Percentiles rank a stretch among this genome's conserved stretches.
phyloP scores from a whole-genome alignment of 1,284 basidiomycete genomes.

The Microbotryomycetes sp. region DNA sequence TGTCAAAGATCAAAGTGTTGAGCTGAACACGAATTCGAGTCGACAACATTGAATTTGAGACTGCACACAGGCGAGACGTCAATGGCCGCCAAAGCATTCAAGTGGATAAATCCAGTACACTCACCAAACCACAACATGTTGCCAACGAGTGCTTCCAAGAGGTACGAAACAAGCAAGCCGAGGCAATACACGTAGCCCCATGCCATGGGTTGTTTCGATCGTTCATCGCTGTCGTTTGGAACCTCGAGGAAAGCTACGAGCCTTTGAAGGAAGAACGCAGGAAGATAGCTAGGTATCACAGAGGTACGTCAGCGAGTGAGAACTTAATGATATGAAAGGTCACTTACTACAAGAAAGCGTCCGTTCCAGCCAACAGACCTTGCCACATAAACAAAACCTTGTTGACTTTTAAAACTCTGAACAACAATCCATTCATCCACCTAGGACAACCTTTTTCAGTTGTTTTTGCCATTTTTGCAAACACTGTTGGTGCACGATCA shows the following conservation, averaged over 20 bases:
- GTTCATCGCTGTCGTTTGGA: background rate
- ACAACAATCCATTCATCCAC: slow-evolving; percentile 37
- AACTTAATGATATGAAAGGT: background rate
- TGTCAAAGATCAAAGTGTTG: slow-evolving; percentile 77
- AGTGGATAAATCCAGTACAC: background rate
- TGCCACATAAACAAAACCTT: slow-evolving; percentile 41
- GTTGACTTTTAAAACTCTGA: slow-evolving; percentile 44
- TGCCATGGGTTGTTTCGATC: slow-evolving; percentile 17
- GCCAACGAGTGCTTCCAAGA: slow-evolving; percentile 49
- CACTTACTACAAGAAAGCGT: slow-evolving; percentile 48
- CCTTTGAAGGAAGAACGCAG: slow-evolving; percentile 65
- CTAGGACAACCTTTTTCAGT: slow-evolving; percentile 21
- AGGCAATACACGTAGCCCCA: slow-evolving; percentile 48
- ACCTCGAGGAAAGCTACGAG: slow-evolving; percentile 66
- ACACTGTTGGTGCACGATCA: slow-evolving; percentile 29
- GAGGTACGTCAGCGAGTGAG: background rate
- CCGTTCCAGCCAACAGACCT: slow-evolving; percentile 54
- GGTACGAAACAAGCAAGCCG: slow-evolving; percentile 62
- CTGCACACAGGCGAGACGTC: slow-evolving; percentile 49
- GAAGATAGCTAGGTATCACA: slow-evolving; percentile 55
- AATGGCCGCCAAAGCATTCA: too few species aligned
- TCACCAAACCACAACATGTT: slow-evolving; percentile 41
- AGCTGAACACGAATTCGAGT: slow-evolving; percentile 61
- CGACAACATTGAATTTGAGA: slow-evolving; percentile 59
- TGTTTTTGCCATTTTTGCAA: slow-evolving; percentile 10